Percentiles rank a stretch among this genome's conserved stretches.
Conservation (phyloP, 164 flowering plant genomes). For the Piper betle region DNA sequence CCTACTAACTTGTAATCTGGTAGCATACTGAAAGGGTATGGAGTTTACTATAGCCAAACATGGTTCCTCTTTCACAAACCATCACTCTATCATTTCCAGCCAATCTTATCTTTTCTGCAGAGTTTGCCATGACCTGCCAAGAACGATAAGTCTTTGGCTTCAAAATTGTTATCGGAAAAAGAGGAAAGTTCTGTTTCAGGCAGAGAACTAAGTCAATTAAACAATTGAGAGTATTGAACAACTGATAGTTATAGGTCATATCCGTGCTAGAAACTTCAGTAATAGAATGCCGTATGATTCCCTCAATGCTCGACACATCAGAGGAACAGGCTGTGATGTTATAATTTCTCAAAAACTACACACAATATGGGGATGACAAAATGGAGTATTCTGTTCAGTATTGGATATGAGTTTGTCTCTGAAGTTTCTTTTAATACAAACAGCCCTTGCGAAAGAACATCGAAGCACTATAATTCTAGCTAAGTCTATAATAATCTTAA, state of each 20-base stretch:
- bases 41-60: conserved; percentile 97
- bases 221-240: background rate
- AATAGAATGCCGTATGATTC: background rate
- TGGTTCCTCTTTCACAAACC: conserved; percentile 99
- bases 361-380: background rate
- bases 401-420: no score
- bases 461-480: no score
- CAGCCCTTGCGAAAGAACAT: no score
- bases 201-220: background rate
- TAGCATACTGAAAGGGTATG: background rate
- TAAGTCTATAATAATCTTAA: no score
- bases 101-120: conserved; percentile 81
- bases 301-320: background rate
- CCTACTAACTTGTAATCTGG: background rate
- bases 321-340: background rate
- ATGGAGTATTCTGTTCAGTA: background rate
- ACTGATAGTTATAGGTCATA: background rate
- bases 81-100: conserved; percentile 93
- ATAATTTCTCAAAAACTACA: background rate
- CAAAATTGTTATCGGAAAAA: background rate
- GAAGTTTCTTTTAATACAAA: no score
- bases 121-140: conserved; percentile 80
- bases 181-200: background rate
- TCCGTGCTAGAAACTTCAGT: background rate
- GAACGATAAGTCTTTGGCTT: background rate